Evolutionary conservation across 2,329 filamentous ascomycete species (phyloP), one percentile per base, ranked within the genome.

Genomic region (Rhinocladiella mackenziei): DNA sequence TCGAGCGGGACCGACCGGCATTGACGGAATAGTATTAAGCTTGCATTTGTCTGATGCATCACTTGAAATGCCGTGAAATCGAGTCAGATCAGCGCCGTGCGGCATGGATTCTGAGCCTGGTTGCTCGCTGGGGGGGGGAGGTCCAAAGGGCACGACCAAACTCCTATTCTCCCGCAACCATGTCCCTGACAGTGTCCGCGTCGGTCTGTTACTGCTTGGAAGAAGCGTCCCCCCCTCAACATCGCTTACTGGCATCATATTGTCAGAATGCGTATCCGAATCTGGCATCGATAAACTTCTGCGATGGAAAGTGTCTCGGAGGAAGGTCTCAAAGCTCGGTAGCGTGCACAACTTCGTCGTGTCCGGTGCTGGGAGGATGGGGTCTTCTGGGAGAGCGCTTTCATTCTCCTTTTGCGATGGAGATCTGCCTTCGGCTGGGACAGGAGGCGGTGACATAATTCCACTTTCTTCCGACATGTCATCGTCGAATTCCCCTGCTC

Each of bases 271-370:
- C 9, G 23, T 6, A n/a, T 30, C 11, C 3, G 43, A 26, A 7
- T 36, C 38, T 11, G 49, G 46, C 36, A 43, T 39, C 39, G 50
- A 53, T 4, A 28, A 35, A 19, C 46, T 50, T 25, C 50, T 28
- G 15, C 38, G 47, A 30, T 50, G 46, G 25, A 48, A 50, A 2
- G 46, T 53, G 11, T 43, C 39, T 23, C 43, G 46, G 4, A 53
- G 18, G 43, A 53, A 53, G 22, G 43, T 43, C 9, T 53, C 31
- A 36, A 53, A 53, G 31, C 36, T 47, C 9, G 50, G 50, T 11
- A 53, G 29, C 10, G 39, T 47, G 18, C 36, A 42, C n/a, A 22
- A 17, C 7, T 32, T 23, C 8, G 19, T 13, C 8, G 19, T 13
- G 3, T 13, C 19, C 10, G 26, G 2, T 9, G 11, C 5, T 8